Base-by-base conservation (phyloP, 495 filamentous ascomycete genomes). In the Tricharina praecox region DNA sequence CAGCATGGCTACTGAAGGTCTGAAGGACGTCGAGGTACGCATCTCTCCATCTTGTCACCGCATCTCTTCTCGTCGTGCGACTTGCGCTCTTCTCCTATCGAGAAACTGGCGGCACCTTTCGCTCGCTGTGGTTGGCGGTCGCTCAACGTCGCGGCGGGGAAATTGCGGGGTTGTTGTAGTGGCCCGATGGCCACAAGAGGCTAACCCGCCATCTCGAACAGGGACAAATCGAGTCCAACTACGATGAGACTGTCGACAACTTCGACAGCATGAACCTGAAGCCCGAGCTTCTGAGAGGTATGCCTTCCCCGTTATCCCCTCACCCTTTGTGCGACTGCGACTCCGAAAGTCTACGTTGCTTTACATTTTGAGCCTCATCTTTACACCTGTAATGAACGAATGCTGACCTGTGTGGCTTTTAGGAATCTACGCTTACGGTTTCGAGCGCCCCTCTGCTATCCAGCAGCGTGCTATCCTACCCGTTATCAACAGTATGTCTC, bases 391-490 rank as follows among this genome's bases (percentile, higher is more conserved):
- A n/a, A n/a, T 13, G 13, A 32, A 13, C 13, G 28, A 13, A 19
- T 50, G 15, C 45, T 55, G 23, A 48, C 40, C 45, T 43, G 38
- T 48, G 34, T 21, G 25, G 16, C 18, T n/a, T n/a, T n/a, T 55
- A 92, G 85, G 90, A 74, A 84, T 97, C 67, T 97, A 97, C 68
- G 90, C 90, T 59, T 97, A 97, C 64, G 90, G 56, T 78, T 97
- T 94, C 70, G 90, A 97, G 75, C 84, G 87, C 53, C 90, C 90
- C 30, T 97, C 90, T 71, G 92, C 90, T 66, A 95, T 97, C 53
- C 90, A 97, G 79, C 85, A 93, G 77, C 88, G 92, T 61, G 90
- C 90, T 55, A 97, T 97, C 68, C 90, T 95, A 81, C 90, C 88
- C 53, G 88, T 97, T 63, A 94, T 95, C 74, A 93, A 96, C 76